These are phyloP conservation scores for Myxozyma neotropica DNA, from an alignment of 805 yeast genomes.

Conservation along the genomic window DNA sequence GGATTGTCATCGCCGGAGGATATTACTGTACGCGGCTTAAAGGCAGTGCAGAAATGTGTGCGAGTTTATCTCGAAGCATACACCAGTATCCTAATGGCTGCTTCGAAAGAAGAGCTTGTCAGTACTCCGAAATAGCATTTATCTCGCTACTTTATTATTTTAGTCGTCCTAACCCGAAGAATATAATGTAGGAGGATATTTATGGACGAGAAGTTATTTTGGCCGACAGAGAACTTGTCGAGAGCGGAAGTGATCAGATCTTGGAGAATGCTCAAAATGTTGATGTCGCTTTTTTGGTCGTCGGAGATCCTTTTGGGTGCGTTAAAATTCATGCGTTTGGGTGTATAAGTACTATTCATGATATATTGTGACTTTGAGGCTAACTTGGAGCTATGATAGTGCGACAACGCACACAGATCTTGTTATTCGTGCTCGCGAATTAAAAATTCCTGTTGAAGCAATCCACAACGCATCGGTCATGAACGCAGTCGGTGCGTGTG, in stretches of 20 bases:
- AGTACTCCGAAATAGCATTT: too few relatives aligned
- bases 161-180: too few relatives aligned
- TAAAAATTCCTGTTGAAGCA: slow-evolving; percentile 73
- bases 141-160: neutral
- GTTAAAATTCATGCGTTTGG: neutral
- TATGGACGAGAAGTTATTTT: slow-evolving; percentile 83
- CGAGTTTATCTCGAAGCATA: slow-evolving; percentile 95
- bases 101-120: slow-evolving; percentile 63
- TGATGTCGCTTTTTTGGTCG: slow-evolving; percentile 92
- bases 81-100: slow-evolving; percentile 94
- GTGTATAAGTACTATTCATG: neutral
- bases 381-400: slow-evolving; percentile 9
- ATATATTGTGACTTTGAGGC: too few relatives aligned
- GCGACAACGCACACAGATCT: slow-evolving; percentile 98
- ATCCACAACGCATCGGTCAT: slow-evolving; percentile 95
- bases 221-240: slow-evolving; percentile 95
- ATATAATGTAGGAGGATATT: slow-evolving; percentile 59
- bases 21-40: slow-evolving; percentile 92
- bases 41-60: slow-evolving; percentile 77
- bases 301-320: slow-evolving; percentile 91
- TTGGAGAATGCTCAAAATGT: slow-evolving; percentile 73
- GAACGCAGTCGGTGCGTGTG: slow-evolving; percentile 99
- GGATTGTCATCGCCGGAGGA: slow-evolving; percentile 89
- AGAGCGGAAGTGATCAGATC: slow-evolving; percentile 81
- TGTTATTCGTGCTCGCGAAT: slow-evolving; percentile 86